Evolutionary conservation across 2,329 filamentous ascomycete genomes (phyloP), one percentile per base, ranked within the genome.

Genomic region (Aspergillus pseudotamarii): DNA sequence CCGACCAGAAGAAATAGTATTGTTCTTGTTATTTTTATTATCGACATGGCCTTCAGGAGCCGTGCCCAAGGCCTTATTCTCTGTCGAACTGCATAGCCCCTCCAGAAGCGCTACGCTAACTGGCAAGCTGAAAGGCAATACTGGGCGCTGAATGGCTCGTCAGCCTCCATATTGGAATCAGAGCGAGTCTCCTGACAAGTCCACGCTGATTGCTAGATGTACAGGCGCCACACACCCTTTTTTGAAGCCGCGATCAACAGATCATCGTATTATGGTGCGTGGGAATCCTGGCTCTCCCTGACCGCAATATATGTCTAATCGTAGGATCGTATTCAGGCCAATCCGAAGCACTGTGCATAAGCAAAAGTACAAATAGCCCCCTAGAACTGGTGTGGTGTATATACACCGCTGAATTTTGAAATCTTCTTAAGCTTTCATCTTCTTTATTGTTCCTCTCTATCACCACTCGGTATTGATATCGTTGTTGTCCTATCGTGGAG

Each of bases 181-280:
- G 41, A 61, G 53, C 61, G 23, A 66, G 68, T 70, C 66, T 69
- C 50, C 67, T 70, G 68, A 69, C 61, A 60, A 63, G 67, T 48
- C 57, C 61, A 64, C 56, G 65, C 61, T 64, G 57, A 48, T 59
- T 48, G 59, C n/a, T 62, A 54, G 38, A 60, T 55, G 60, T 46
- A 51, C 36, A 46, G 38, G 58, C 58, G 60, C 58, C 58, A 58
- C 57, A 59, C 43, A 50, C 32, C 56, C 54, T 30, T 57, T 51
- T 46, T 54, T 53, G 19, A 56, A 30, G 55, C 21, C n/a, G 51
- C 60, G 61, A 67, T 65, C 65, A 55, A 61, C 61, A 36, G 36
- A 59, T 60, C 57, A 58, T 60, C 55, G 26, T 57, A 46, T 21
- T 43, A 57, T 28, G 43, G 34, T 48, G 28, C 59, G 61, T 55